Evolutionary conservation across 306 rosid genomes (phyloP), one percentile per base, ranked within the genome.

Genomic region (Ormosia semicastrata): DNA sequence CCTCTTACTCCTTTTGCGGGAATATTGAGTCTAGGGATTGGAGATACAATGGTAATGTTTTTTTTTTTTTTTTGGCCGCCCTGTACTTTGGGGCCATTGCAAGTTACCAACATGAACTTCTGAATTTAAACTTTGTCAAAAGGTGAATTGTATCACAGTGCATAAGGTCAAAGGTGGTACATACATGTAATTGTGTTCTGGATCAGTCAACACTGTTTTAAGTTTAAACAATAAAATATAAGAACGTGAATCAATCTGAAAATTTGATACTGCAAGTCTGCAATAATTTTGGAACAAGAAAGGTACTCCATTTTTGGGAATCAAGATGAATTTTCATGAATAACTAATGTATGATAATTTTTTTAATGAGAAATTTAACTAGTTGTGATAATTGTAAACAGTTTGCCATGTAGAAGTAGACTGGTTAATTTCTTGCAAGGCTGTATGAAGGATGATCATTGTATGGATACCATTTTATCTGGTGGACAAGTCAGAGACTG

Each of bases 1-100:
- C 97, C 97, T 54, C 97, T 94, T 82, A 90, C 92, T 50, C 94
- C 98, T 85, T 94, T 92, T 86, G 94, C 98, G 9, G 98, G 98
- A 84, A 94, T 94, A 76, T 84, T 94, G 89, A 90, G 95, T 77
- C 97, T 92, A 13, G 98, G 98, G 73, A 91, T 94, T 83, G 98
- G 98, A 72, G 98, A 94, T 87, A 94, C 98, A 53, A 94, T 94
- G 98, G 97, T 92, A 85, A 76, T 3, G 62, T 46, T 17, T 54
- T 8, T 18, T 29, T 59, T 46, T 66, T 2, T 50, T 29, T 15
- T 8, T 46, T 24, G 54, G 40, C n/a, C n/a, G n/a, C 13, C 32
- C 41, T 79, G 62, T 34, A 17, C 52, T 57, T 69, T 3, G 11
- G 41, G 40, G 53, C 33, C 7, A 0, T 46, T 70, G 40, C 83